Evolutionary conservation across 306 rosid genomes (phyloP).

Genomic region (Ormosia emarginata): DNA sequence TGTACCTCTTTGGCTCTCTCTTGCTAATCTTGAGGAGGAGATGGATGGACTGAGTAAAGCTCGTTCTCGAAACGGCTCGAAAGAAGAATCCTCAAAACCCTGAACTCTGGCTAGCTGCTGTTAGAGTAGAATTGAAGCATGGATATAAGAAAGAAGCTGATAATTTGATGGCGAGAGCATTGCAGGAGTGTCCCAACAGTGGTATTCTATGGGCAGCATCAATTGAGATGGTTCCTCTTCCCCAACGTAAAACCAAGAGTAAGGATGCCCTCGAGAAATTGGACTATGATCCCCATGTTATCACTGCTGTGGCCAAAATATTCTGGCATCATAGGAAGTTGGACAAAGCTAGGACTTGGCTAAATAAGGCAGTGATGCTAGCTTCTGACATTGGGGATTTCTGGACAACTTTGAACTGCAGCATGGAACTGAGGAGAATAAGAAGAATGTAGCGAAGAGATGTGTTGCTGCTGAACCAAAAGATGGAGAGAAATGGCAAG

Average conservation of each 20-base stretch:
- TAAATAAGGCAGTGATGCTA: constrained; percentile 83
- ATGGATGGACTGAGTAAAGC: constrained; percentile 83
- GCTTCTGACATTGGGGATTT: constrained; percentile 95
- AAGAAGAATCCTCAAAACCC: constrained; percentile 91
- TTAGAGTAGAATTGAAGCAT: constrained; percentile 75
- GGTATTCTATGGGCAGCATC: constrained; percentile 88
- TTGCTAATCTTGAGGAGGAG: constrained; percentile 85
- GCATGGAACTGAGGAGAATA: constrained; percentile 79
- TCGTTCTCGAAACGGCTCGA: constrained; percentile 81
- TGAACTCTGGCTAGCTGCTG: constrained; percentile 92
- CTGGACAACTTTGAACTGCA: constrained; percentile 95
- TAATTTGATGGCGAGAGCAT: constrained; percentile 87
- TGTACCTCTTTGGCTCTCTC: constrained; percentile 82
- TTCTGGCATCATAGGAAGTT: constrained; percentile 91
- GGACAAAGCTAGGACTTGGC: constrained; percentile 88
- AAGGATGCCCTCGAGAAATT: constrained; percentile 89
- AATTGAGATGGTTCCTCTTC: constrained; percentile 93
- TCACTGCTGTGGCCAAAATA: constrained; percentile 81
- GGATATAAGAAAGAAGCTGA: constrained; percentile 87
- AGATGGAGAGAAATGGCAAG: constrained; percentile 94
- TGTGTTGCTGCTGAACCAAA: constrained; percentile 84
- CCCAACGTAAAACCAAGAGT: constrained; percentile 82
- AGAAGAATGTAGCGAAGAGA: constrained; percentile 73
- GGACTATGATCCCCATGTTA: constrained; percentile 86
- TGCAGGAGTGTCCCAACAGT: constrained; percentile 86